Evolutionary conservation across 495 filamentous ascomycete genomes (phyloP), one percentile per base, ranked within the genome.

Genomic region (Clohesyomyces aquaticus): DNA sequence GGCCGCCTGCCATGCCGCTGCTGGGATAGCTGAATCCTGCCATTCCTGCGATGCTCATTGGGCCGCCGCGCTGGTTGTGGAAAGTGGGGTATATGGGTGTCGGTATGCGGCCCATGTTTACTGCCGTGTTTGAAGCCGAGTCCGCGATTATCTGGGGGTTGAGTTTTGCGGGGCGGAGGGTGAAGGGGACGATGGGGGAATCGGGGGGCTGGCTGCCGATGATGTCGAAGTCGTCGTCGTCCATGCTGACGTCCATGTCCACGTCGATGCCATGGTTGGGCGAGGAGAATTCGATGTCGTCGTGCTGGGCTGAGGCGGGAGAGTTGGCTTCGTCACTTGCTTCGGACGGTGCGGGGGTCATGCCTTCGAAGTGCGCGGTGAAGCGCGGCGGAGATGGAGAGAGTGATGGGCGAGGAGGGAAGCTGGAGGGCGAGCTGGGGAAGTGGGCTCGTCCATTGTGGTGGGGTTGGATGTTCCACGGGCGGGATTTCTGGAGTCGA

Each of bases 201-300:
- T 67, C 63, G 18, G 61, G 62, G 4, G 71, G 59, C 32, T 57
- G 71, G 58, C 65, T 67, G 35, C 55, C 54, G 26, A 63, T 45
- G 42, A 71, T 59, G 23, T 73, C 72, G 28, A 75, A 56, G 26
- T 75, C 72, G 45, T 69, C 77, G 28, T 78, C 72, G 38, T 67
- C 73, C 80, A 83, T 84, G 42, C 84, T 80, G 63, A 78, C 78
- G 63, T 88, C 86, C 29, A 76, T 60, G 69, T 88, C 83, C 8
- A 70, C 42, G 35, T 45, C 23, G 3, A 28, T 51, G 9, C 11
- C 19, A 10, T 18, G 8, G 50, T 14, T 49, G 25, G 35, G 63
- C 50, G 52, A 54, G 2, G 63, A 61, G 29, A 61, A 67, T 1
- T 58, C 32, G 32, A 63, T 29, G n/a, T 67, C 35, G 55, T 69